Evolutionary conservation across 495 filamentous ascomycete genomes (phyloP), one percentile per base, ranked within the genome.

Genomic region (Aspergillus leporis): DNA sequence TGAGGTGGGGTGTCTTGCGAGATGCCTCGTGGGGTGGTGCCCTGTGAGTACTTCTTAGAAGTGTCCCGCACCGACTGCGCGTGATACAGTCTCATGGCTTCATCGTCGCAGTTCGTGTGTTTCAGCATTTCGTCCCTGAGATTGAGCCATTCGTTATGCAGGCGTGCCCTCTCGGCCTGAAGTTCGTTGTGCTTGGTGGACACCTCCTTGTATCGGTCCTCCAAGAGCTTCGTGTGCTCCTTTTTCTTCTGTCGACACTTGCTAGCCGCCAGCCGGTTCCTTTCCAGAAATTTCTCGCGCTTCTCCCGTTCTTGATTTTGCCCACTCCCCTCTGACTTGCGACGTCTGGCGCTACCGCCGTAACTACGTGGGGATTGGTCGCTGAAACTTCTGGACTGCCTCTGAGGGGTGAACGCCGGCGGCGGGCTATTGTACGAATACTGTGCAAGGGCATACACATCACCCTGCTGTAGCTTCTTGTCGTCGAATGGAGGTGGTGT

Each of bases 211-310:
- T 63, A 66, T 4, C 48, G 38, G 38, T 12, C 61, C 60, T 90
- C 85, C 4, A 90, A 74, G 25, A 83, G 79, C 41, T 82, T 74
- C 7, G 86, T 85, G 70, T 85, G 87, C 61, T 87, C 83, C 68
- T 93, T 95, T 73, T 94, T 93, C 79, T 93, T 93, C 68, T 88
- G 85, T 3, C 92, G 84, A 67, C 91, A 95, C 64, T 95, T 96
- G 71, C 84, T 90, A 0, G 92, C 92, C 5, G 92, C 92, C 5
- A 92, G 68, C 5, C 92, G 84, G 65, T 96, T 96, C 23, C 90
- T 84, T 66, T 94, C 89, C 28, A 94, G 80, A 67, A 90, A 86
- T 78, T 77, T 75, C 31, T 72, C 71, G 10, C 75, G 69, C 51
- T 76, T 74, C 3, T 61, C 65, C 16, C 38, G 8, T 14, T 41